Evolutionary conservation across 805 yeast genomes (phyloP), one percentile per base, ranked within the genome.

Genomic region (Schizosaccharomyces osmophilus): DNA sequence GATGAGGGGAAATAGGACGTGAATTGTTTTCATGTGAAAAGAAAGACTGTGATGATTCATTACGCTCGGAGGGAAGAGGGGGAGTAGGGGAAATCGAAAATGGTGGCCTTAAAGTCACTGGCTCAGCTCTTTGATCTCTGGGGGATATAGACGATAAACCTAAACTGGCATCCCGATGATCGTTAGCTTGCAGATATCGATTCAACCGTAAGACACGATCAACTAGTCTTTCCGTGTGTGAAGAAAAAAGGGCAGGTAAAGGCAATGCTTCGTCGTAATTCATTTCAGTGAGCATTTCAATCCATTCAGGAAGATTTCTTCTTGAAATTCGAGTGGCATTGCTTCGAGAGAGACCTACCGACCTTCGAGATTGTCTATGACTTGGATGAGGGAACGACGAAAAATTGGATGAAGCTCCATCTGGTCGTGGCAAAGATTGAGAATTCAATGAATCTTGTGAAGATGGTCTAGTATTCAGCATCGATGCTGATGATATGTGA

Each of bases 231-330:
- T 45, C 51, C 26, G 51, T 45, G 13, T 45, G 51, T 19, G 51
- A 24, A 19, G 32, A 58, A 61, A 55, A 36, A 17, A 59, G 19
- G 13, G 32, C 19, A n/a, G 45, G 32, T 11, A n/a, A 31, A 22
- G 42, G 29, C 17, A 59, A 64, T 41, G 63, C 62, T 17, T 26
- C 61, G 3, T 15, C 59, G 11, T 51, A 32, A 9, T 64, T 62
- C 5, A 32, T 63, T 17, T 60, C 65, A 1, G 63, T 64, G 13
- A 45, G 22, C 26, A 24, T 45, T 9, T 45, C 51, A n/a, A 45
- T 19, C 51, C 51, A 45, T 6, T 45, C 51, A 1, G 51, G 26
- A n/a, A 45, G 22, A 45, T 9, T 45, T 11, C 51, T 45, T n/a
- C 51, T n/a, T n/a, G 51, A 45, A 24, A 19, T 19, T n/a, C 51